Evolutionary conservation across 108 stramenopile species (phyloP), one percentile per base, ranked within the genome.

Genomic region (Hondaea fermentalgiana): DNA sequence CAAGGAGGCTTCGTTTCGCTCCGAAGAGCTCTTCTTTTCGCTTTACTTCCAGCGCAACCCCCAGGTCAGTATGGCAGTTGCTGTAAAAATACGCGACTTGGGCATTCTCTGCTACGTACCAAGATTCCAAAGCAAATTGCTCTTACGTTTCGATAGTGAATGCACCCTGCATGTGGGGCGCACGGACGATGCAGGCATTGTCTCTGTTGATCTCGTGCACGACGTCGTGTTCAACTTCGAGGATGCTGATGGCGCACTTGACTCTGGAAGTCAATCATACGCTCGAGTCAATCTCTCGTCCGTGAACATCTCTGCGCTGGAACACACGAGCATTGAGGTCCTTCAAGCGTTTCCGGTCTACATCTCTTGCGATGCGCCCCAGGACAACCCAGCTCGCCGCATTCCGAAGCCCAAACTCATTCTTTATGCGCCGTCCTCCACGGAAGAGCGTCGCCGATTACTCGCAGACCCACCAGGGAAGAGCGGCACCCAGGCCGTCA

Each of bases 1-100:
- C 47, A 95, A 95, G 90, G 92, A 93, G 5, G 93, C 94, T 8
- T 94, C 94, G 21, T 90, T 93, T 29, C 94, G 94, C 72, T 95
- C 94, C 72, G 94, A 93, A 53, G 64, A 87, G 23, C 87, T 94
- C 6, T 95, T 95, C 64, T 92, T 95, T 4, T 94, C 94, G 6
- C 72, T 95, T 19, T 95, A 93, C 72, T 94, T 95, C 69, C 88
- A 87, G 47, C 89, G 93, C 29, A 88, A 92, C 35, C 58, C 88
- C 25, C 93, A 93, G 57, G 55, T 88, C 12, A 88, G 91, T 5
- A 55, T 92, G 57, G 95, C 95, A 49, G 93, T 95, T 19, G 93
- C 94, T 10, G 90, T 91, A 5, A 87, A 89, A 35, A 53, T 95
- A 44, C 55, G 88, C 53, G 59, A 69, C 42, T 93, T 94, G 71